Conservation (phyloP, 441 rosid species). For the Adansonia gregorii region DNA sequence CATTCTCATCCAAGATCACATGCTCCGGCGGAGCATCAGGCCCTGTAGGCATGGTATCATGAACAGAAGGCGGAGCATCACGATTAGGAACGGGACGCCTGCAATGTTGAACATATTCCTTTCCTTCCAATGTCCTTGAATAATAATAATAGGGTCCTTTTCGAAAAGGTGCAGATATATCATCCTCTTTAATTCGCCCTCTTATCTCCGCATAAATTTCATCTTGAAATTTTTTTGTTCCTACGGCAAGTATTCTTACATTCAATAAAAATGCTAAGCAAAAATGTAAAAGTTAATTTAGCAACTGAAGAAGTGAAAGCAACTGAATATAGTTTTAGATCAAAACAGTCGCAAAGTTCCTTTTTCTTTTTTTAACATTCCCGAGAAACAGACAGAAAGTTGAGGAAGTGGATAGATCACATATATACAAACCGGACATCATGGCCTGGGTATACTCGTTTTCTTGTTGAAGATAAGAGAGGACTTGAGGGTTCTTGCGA, state of each 20-base stretch:
- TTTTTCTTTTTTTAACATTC: neutral
- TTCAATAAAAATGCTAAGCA: neutral
- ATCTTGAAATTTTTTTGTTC: slow-evolving; percentile 66
- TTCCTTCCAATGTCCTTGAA: slow-evolving; percentile 66
- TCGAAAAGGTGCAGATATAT: slow-evolving; percentile 68
- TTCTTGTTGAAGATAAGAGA: slow-evolving; percentile 67
- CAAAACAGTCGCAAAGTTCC: neutral
- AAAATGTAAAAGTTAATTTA: neutral
- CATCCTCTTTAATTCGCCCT: slow-evolving; percentile 89
- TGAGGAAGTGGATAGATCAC: neutral
- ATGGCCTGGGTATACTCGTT: slow-evolving; percentile 58
- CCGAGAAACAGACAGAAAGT: slow-evolving; percentile 11
- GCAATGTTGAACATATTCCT: slow-evolving; percentile 81
- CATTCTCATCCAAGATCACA: slow-evolving; percentile 83
- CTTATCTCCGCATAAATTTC: slow-evolving; percentile 69
- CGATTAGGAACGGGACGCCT: slow-evolving; percentile 48
- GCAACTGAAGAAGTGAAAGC: neutral
- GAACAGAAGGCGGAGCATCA: slow-evolving; percentile 57
- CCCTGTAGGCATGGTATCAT: slow-evolving; percentile 72
- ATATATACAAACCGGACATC: slow-evolving; percentile 56
- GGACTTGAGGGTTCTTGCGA: slow-evolving; percentile 61
- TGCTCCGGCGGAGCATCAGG: slow-evolving; percentile 81
- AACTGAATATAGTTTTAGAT: neutral
- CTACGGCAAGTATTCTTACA: slow-evolving; percentile 35
- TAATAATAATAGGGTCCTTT: slow-evolving; percentile 77